Conservation (phyloP, 2,329 filamentous ascomycete species). For the Penicillium frequentans region DNA sequence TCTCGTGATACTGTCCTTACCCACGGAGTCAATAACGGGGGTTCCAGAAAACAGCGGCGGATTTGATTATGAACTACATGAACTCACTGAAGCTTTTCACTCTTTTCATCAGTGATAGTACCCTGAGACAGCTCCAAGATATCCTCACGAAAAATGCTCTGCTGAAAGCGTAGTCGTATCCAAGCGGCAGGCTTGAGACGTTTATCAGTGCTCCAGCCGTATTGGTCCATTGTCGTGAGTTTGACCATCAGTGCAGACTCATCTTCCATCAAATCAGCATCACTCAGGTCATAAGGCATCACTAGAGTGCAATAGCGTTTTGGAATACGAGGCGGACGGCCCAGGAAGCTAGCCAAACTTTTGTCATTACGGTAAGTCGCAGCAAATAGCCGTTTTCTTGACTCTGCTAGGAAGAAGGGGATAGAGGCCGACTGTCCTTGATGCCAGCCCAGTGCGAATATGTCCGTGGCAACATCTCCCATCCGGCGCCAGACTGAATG, state of each 20-base stretch:
- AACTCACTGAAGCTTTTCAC: background rate
- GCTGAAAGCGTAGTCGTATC: background rate
- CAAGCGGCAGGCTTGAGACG: background rate
- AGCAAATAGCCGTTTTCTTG: background rate
- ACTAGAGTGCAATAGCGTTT: background rate
- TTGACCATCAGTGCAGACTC: background rate
- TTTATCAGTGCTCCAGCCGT: background rate
- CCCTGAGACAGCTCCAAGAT: background rate
- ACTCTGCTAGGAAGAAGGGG: background rate
- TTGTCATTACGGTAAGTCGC: background rate
- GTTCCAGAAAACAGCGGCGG: too few species aligned
- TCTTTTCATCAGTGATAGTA: background rate
- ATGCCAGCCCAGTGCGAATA: background rate
- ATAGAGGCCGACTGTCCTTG: background rate
- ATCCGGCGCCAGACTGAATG: background rate
- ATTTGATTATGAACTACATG: too few species aligned
- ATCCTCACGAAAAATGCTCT: background rate
- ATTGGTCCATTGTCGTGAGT: background rate
- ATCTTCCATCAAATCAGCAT: background rate
- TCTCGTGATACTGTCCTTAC: background rate
- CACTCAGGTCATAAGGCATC: background rate
- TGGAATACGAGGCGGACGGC: background rate
- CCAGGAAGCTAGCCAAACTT: background rate
- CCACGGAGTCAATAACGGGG: background rate
- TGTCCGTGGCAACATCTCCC: background rate